Evolutionary conservation across 1,284 basidiomycete species (phyloP).

Genomic region (Xerocomus minutiporus): DNA sequence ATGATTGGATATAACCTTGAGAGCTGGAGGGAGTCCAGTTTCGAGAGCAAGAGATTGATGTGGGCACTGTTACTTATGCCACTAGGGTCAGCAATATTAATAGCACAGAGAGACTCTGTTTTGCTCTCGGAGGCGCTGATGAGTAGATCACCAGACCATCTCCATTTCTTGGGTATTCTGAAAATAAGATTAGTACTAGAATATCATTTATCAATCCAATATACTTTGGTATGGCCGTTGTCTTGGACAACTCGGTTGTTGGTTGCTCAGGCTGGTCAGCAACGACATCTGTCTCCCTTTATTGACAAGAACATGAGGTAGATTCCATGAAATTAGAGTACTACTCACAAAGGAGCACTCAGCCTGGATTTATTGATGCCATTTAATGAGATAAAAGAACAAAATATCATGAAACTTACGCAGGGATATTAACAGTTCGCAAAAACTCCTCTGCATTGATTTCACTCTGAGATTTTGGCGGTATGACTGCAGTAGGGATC

Average conservation of each 20-base stretch:
- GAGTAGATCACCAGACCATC: slow-evolving; percentile 46
- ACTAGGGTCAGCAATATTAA: slow-evolving; percentile 43
- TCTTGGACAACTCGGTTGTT: slow-evolving; percentile 14
- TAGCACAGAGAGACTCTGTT: slow-evolving; percentile 44
- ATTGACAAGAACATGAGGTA: not conserved
- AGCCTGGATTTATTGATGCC: slow-evolving; percentile 15
- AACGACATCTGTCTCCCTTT: slow-evolving; percentile 14
- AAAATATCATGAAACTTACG: slow-evolving; percentile 13
- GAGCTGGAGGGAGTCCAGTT: slow-evolving; percentile 41
- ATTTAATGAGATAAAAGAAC: not conserved
- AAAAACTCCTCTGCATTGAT: slow-evolving; percentile 23
- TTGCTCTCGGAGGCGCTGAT: slow-evolving; percentile 29
- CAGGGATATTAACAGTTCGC: slow-evolving; percentile 23
- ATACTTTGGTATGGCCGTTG: slow-evolving; percentile 23
- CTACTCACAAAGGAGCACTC: slow-evolving; percentile 22
- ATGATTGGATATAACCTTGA: slow-evolving; percentile 43
- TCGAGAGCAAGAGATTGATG: slow-evolving; percentile 43
- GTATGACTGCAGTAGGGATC: slow-evolving; percentile 6
- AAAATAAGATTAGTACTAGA: slow-evolving; percentile 6
- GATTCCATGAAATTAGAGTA: not conserved
- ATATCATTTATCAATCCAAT: not conserved
- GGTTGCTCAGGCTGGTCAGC: slow-evolving; percentile 4
- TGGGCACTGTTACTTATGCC: slow-evolving; percentile 43
- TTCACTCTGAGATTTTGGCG: slow-evolving; percentile 20
- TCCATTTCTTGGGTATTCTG: slow-evolving; percentile 41